phyloP scores from a whole-genome alignment of 2,329 filamentous ascomycete genomes.

The Exophiala phaeomuriformis region DNA sequence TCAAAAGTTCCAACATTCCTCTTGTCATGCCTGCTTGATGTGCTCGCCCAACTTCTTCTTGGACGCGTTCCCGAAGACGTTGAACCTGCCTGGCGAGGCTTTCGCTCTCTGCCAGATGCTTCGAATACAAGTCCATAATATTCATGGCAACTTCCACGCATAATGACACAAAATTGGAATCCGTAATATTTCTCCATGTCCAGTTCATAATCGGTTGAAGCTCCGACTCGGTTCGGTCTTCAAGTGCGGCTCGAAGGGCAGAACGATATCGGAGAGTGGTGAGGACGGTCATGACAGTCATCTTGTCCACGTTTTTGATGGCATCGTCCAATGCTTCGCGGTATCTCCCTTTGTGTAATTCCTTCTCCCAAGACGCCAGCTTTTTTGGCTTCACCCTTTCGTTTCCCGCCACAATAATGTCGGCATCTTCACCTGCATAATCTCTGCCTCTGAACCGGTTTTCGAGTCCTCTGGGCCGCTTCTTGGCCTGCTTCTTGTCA shows the following conservation, averaged over 20 bases:
- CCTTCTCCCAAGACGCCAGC: slow-evolving; percentile 69
- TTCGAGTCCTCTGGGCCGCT: slow-evolving; percentile 53
- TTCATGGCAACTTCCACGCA: slow-evolving; percentile 77
- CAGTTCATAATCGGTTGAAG: slow-evolving; percentile 78
- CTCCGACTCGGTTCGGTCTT: slow-evolving; percentile 69
- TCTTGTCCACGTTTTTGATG: slow-evolving; percentile 54
- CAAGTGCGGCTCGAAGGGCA: slow-evolving; percentile 71
- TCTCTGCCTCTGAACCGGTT: slow-evolving; percentile 63
- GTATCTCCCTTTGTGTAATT: slow-evolving; percentile 72
- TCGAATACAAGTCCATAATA: slow-evolving; percentile 79
- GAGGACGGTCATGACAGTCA: slow-evolving; percentile 66
- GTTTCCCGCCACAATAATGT: slow-evolving; percentile 78
- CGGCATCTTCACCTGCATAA: slow-evolving; percentile 72
- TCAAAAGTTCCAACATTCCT: slow-evolving; percentile 73
- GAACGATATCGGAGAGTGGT: slow-evolving; percentile 81
- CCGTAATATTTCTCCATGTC: slow-evolving; percentile 70
- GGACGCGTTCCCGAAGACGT: slow-evolving; percentile 62
- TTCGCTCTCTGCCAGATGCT: slow-evolving; percentile 65
- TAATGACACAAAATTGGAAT: slow-evolving; percentile 66
- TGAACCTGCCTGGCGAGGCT: slow-evolving; percentile 66
- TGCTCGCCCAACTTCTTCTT: slow-evolving; percentile 70
- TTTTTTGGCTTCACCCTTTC: slow-evolving; percentile 57
- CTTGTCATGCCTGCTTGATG: slow-evolving; percentile 73
- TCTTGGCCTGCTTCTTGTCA: slow-evolving; percentile 61
- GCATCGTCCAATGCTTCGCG: slow-evolving; percentile 70